phyloP scores from a whole-genome alignment of 352 stramenopile genomes.

The Globisporangium acanthophoron region DNA sequence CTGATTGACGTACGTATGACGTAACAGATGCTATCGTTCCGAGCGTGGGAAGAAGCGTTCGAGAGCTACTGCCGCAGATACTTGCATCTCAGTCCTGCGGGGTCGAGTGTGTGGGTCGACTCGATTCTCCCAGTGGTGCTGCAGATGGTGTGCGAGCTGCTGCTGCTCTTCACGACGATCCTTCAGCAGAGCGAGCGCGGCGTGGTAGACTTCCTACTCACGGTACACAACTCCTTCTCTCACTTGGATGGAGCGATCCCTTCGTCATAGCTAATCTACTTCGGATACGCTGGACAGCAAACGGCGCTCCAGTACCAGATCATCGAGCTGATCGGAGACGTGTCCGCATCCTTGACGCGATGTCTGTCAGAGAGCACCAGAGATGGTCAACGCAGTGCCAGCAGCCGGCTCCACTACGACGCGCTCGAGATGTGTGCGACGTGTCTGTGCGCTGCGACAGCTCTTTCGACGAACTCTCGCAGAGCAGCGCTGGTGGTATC shows the following conservation, averaged over 20 bases:
- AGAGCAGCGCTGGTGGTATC: neutral
- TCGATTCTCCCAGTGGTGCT: conserved; percentile 34
- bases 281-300: conserved; percentile 17
- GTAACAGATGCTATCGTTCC: conserved; percentile 35
- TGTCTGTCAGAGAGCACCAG: neutral
- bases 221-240: conserved; percentile 14
- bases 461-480: neutral
- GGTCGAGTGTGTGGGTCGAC: conserved; percentile 18
- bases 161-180: conserved; percentile 31
- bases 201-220: conserved; percentile 23
- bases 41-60: conserved; percentile 28
- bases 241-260: neutral
- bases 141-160: conserved; percentile 27
- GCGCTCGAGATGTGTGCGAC: conserved; percentile 11
- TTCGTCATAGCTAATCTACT: neutral
- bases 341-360: conserved; percentile 18
- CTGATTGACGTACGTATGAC: neutral
- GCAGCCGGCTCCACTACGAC: conserved; percentile 9
- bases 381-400: neutral
- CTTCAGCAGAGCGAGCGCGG: conserved; percentile 16
- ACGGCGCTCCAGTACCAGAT: conserved; percentile 36
- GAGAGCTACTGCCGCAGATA: conserved; percentile 21
- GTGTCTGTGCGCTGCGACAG: conserved; percentile 4
- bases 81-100: conserved; percentile 19
- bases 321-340: conserved; percentile 29